Percentiles rank a stretch among this genome's conserved stretches.
These are phyloP conservation scores for Fusarium avenaceum DNA, from an alignment of 2,329 filamentous ascomycete species.

Conservation along the genomic window DNA sequence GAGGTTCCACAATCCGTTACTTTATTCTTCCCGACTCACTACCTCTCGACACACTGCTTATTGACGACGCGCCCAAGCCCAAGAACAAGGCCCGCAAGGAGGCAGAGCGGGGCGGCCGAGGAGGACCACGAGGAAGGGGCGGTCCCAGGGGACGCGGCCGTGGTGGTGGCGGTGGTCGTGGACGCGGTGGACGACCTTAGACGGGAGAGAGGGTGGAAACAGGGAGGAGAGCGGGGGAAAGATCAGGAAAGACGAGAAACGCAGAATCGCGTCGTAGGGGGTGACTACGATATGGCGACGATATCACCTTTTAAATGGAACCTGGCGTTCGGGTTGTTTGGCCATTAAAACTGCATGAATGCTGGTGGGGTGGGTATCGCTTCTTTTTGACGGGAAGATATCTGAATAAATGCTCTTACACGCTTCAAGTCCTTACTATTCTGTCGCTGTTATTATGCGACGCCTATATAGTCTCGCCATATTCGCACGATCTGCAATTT, in stretches of 20 bases:
- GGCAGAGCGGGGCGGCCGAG: conserved; percentile 70
- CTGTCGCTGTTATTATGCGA: conserved; percentile 1
- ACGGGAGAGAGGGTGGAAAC: neutral
- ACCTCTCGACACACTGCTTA: conserved; percentile 92
- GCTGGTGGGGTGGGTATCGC: conserved; percentile 48
- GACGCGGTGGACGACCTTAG: conserved; percentile 54
- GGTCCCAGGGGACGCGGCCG: conserved; percentile 68
- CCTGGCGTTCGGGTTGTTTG: conserved; percentile 55
- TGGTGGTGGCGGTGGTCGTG: conserved; percentile 57
- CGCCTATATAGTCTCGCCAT: conserved; percentile 68
- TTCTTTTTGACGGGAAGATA: conserved; percentile 50
- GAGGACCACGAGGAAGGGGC: conserved; percentile 63
- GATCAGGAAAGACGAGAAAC: conserved; percentile 1
- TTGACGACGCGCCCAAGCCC: conserved; percentile 97
- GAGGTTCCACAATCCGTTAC: conserved; percentile 95
- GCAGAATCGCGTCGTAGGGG: conserved; percentile 32
- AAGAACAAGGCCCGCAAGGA: conserved; percentile 99
- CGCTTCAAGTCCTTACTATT: conserved; percentile 31
- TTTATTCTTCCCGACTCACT: conserved; percentile 96
- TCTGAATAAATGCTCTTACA: conserved; percentile 51
- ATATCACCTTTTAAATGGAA: conserved; percentile 51
- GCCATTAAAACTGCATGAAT: conserved; percentile 50
- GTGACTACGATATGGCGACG: conserved; percentile 41
- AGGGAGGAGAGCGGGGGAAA: neutral
- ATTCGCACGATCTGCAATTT: conserved; percentile 90